phyloP scores from a whole-genome alignment of 2,329 filamentous ascomycete genomes.

The Diaporthe ilicicola region DNA sequence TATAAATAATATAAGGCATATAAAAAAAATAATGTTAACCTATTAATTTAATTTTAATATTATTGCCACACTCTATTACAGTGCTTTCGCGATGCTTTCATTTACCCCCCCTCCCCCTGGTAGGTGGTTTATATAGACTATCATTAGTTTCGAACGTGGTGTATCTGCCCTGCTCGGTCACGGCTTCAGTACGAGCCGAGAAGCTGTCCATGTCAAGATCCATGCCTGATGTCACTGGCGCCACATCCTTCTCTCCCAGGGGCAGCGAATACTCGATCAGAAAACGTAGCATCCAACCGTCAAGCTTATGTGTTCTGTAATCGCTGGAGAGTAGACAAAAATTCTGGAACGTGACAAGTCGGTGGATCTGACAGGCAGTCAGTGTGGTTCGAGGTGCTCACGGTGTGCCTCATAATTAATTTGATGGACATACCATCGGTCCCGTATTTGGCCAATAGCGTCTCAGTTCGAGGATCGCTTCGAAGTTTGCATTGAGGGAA shows the following conservation, averaged over 20 bases:
- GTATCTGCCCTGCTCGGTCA: conserved; percentile 6
- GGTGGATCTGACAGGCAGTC: background rate
- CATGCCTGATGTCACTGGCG: background rate
- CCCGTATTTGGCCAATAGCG: background rate
- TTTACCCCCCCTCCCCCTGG: too few species aligned
- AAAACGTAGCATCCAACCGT: conserved; percentile 5
- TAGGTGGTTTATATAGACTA: background rate
- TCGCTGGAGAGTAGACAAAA: background rate
- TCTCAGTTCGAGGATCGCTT: background rate
- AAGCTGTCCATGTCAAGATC: background rate
- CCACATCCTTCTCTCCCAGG: background rate
- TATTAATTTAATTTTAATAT: too few species aligned
- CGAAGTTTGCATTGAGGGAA: background rate
- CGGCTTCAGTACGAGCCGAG: background rate
- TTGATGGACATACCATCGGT: background rate
- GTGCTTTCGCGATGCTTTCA: too few species aligned
- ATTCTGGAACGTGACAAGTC: conserved; percentile 7
- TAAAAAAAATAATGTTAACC: too few species aligned
- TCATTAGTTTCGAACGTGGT: background rate
- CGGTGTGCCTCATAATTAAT: background rate
- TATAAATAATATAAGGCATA: too few species aligned
- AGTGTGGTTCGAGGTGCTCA: background rate
- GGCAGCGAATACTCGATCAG: background rate
- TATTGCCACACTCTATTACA: too few species aligned
- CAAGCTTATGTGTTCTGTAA: conserved; percentile 6